phyloP scores from a whole-genome alignment of 2,329 filamentous ascomycete species.

The Fusarium luffae region DNA sequence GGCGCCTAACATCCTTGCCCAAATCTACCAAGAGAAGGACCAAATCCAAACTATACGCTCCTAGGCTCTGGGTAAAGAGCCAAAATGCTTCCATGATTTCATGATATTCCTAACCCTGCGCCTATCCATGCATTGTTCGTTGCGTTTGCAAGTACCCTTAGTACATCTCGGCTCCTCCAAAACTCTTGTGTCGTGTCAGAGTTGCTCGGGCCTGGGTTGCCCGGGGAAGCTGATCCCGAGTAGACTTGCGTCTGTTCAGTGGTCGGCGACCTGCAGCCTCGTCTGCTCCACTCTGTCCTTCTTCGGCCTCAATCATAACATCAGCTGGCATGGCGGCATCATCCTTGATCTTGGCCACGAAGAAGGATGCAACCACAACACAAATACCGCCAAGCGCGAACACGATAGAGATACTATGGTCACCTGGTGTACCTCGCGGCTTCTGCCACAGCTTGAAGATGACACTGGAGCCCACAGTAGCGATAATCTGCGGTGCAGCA shows the following conservation, averaged over 20 bases:
- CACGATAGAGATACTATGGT: constrained; percentile 88
- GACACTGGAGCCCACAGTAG: constrained; percentile 83
- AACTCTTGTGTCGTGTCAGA: constrained; percentile 61
- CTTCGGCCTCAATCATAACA: constrained; percentile 55
- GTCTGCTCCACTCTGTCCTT: constrained; percentile 55
- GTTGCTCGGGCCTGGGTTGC: constrained; percentile 59
- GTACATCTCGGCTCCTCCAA: constrained; percentile 57
- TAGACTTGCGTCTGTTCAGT: constrained; percentile 53
- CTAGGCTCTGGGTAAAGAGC: constrained; percentile 16
- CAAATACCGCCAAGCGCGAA: constrained; percentile 84
- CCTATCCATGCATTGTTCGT: constrained; percentile 12
- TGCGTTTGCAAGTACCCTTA: constrained; percentile 5
- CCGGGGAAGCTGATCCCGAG: constrained; percentile 56
- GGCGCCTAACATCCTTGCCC: constrained; percentile 6
- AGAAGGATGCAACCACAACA: constrained; percentile 79
- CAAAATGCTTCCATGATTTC: constrained; percentile 22
- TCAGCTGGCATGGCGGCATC: constrained; percentile 57
- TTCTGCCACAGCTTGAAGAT: constrained; percentile 91
- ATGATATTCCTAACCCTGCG: constrained; percentile 7
- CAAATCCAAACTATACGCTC: constrained; percentile 14
- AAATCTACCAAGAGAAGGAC: background rate
- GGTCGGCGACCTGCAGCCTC: constrained; percentile 9
- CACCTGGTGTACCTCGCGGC: constrained; percentile 83
- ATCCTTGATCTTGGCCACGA: constrained; percentile 75
- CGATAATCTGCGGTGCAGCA: constrained; percentile 89